phyloP scores from a whole-genome alignment of 73 alveolate genomes.

The Symbiodinium pilosum region DNA sequence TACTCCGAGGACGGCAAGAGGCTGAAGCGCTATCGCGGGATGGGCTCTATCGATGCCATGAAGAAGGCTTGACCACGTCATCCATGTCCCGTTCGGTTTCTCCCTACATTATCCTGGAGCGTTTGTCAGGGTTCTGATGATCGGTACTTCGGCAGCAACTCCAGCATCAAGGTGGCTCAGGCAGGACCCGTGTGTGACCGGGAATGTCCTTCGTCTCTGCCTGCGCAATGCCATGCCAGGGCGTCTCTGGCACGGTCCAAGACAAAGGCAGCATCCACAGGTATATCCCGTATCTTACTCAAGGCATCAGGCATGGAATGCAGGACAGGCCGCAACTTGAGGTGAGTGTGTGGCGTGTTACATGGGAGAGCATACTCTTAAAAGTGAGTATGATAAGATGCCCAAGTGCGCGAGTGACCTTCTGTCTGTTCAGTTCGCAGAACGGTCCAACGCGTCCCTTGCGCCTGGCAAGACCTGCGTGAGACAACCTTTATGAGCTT shows the following conservation, averaged over 20 bases:
- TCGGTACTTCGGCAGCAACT: slow-evolving; percentile 95
- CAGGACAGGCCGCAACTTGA: slow-evolving; percentile 94
- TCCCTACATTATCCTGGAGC: not conserved
- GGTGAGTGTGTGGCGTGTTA: too few relatives aligned
- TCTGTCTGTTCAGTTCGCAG: too few relatives aligned
- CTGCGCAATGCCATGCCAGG: slow-evolving; percentile 66
- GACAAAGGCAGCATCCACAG: slow-evolving; percentile 96
- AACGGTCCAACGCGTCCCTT: too few relatives aligned
- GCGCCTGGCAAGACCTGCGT: too few relatives aligned
- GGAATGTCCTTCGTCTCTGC: not conserved
- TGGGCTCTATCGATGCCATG: slow-evolving; percentile 96
- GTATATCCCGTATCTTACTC: slow-evolving; percentile 95
- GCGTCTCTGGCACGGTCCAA: slow-evolving; percentile 95
- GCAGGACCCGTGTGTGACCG: not conserved
- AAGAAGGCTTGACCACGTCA: slow-evolving; percentile 34
- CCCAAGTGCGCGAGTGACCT: too few relatives aligned
- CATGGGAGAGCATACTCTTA: too few relatives aligned
- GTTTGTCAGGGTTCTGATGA: slow-evolving; percentile 88
- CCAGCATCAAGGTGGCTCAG: slow-evolving; percentile 95
- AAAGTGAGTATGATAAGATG: too few relatives aligned
- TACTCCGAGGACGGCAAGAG: slow-evolving; percentile 95
- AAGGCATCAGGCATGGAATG: slow-evolving; percentile 95
- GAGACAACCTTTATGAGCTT: too few relatives aligned
- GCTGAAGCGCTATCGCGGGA: slow-evolving; percentile 95
- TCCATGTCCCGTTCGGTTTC: not conserved